Conservation (phyloP, 805 yeast genomes). For the Yarrowia deformans region DNA sequence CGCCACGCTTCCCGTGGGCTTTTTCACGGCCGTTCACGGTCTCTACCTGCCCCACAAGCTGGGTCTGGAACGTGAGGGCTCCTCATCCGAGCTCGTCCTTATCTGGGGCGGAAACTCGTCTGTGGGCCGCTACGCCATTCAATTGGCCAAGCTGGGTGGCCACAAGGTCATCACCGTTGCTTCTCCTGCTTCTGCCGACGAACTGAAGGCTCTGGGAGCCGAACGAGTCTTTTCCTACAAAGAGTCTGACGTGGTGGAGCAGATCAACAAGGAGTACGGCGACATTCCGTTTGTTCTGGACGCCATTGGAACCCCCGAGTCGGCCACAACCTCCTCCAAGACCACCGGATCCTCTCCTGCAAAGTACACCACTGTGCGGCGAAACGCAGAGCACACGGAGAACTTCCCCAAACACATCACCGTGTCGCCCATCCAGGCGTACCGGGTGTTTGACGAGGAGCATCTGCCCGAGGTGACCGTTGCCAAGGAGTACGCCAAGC, state of each 20-base stretch:
- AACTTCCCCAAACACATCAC: slow-evolving; percentile 23
- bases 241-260: slow-evolving; percentile 34
- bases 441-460: slow-evolving; percentile 33
- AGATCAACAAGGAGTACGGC: slow-evolving; percentile 28
- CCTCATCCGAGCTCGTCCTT: slow-evolving; percentile 15
- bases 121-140: slow-evolving; percentile 35
- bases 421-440: slow-evolving; percentile 29
- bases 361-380: slow-evolving; percentile 32
- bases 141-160: slow-evolving; percentile 35
- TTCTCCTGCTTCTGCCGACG: slow-evolving; percentile 17
- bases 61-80: slow-evolving; percentile 26
- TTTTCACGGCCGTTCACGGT: slow-evolving; percentile 28
- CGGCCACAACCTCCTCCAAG: slow-evolving; percentile 27
- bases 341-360: slow-evolving; percentile 14
- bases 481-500: slow-evolving; percentile 27
- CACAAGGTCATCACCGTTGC: slow-evolving; percentile 30
- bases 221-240: slow-evolving; percentile 27
- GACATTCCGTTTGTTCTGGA: slow-evolving; percentile 25
- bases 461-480: slow-evolving; percentile 30
- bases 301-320: slow-evolving; percentile 33
- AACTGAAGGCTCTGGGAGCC: slow-evolving; percentile 26
- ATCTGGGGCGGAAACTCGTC: slow-evolving; percentile 39
- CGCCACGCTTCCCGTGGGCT: slow-evolving; percentile 36
- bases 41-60: slow-evolving; percentile 27
- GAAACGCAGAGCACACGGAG: slow-evolving; percentile 33